Base-by-base conservation (phyloP, 2,329 filamentous ascomycete species). In the Neurospora crassa region DNA sequence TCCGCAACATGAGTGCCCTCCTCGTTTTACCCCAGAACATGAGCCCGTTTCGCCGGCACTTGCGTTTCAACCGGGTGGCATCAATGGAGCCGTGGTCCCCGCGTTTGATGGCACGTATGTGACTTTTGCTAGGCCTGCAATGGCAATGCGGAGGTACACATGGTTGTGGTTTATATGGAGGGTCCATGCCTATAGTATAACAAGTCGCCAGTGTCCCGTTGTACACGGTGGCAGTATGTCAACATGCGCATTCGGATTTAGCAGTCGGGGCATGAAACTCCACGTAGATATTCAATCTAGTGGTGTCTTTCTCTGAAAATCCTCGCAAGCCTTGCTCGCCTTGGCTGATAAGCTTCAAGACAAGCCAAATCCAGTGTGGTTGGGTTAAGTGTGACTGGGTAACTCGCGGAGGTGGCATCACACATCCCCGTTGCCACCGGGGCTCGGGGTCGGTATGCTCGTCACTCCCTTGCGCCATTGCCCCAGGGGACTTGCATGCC, bases 11-110 rank as follows among this genome's bases (percentile, higher is more conserved):
- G 16, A 14, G n/a, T 20, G 2, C 68, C 42, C 29, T 16, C 53
- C 4, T 29, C 43, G 24, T 34, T 40, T 59, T 40, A 70, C 69
- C 69, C 69, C 69, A 70, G 53, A 67, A 41, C 40, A 34, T 68
- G 63, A 71, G 67, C 69, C 69, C 68, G 42, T 43, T 43, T 72
- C 45, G 68, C 74, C 73, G 74, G 73, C 74, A 75, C 71, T 73
- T 73, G 71, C 41, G 67, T 67, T 73, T 69, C 71, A 71, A 34
- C 47, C 47, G 53, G 16, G 53, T 67, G 24, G 45, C n/a, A n/a
- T 40, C 18, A 37, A 37, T 53, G 47, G 24, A 59, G 47, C 47
- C 53, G 53, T 29, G 29, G 20, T 24, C n/a, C 20, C 45, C 14
- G 45, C 45, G 10, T 53, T 53, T 53, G 45, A 53, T 20, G 45